Base-by-base conservation (phyloP, 345 rosid species). In the Pseudoturritis turrita region DNA sequence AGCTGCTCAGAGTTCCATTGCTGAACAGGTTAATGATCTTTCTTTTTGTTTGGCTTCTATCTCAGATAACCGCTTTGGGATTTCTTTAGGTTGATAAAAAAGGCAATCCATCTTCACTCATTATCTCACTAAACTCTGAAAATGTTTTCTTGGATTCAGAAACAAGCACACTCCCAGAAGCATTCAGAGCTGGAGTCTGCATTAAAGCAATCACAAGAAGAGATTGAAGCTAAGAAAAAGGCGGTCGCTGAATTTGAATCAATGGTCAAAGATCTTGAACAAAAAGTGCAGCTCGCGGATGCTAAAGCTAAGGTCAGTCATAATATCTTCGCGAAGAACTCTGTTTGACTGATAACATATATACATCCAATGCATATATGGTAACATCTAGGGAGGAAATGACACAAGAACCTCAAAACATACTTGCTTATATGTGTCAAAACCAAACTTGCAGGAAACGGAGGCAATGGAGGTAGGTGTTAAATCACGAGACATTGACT, bases 401-500 rank as follows among this genome's bases (percentile, higher is more conserved):
- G 43, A 25, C 29, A 23, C 26, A 15, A 47, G 51, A 55, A 53
- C 12, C 22, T 54, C 29, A 26, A 65, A 18, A 3, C 33, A 46
- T 18, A 35, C 1, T 64, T 53, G 33, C 54, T 63, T 61, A 64
- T 19, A 33, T 58, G 39, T 3, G 22, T 58, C 41, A 18, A 29
- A 55, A 61, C 36, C 3, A 65, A 52, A 41, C 61, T 22, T 80
- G 74, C 85, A 78, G 89, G 77, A 66, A 56, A 57, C 61, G 41
- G 83, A 75, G 36, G 73, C 80, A 68, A 82, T 74, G 21, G 86
- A 78, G 9, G 49, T 68, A 26, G 88, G 82, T 75, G 76, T 89
- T 15, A 95, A 85, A 79, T 86, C 98, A 45, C 80, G 96, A 80
- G 99, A 91, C 60, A 75, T 85, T 14, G 94, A 86, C 70, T 75